phyloP scores from a whole-genome alignment of 2,329 filamentous ascomycete species.

The Trichophyton verrucosum region DNA sequence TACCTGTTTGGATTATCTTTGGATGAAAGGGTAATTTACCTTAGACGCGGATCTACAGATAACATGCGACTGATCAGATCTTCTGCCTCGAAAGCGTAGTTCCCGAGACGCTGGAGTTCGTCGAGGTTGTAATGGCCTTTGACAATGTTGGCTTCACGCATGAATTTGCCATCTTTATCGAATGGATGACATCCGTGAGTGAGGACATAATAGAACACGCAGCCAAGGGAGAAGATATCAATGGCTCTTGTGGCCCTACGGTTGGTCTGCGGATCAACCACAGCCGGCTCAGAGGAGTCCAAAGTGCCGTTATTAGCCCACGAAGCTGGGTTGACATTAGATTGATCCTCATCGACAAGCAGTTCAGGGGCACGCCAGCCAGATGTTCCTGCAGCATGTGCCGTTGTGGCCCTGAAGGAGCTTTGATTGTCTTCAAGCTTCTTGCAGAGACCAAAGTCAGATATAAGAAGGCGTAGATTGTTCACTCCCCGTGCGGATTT shows the following conservation, averaged over 20 bases:
- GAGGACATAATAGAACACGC: constrained; percentile 98
- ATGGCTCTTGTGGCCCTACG: constrained; percentile 88
- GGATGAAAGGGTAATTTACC: constrained; percentile 25
- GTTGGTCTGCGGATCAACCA: constrained; percentile 45
- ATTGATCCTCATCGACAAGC: constrained; percentile 63
- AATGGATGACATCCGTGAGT: constrained; percentile 88
- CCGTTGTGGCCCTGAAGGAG: constrained; percentile 87
- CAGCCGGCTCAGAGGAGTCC: constrained; percentile 38
- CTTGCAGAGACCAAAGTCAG: constrained; percentile 95
- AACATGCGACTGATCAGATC: constrained; percentile 79
- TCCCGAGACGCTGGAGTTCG: constrained; percentile 61
- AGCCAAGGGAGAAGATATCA: constrained; percentile 91
- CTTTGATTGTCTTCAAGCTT: constrained; percentile 90
- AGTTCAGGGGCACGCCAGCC: constrained; percentile 96
- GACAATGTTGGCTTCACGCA: constrained; percentile 94
- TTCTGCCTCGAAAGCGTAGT: constrained; percentile 74
- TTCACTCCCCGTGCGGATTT: constrained; percentile 41
- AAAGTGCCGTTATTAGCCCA: constrained; percentile 26
- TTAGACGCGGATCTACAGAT: constrained; percentile 48
- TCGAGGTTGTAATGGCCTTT: constrained; percentile 67
- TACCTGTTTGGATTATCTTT: not conserved
- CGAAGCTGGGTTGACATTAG: constrained; percentile 22
- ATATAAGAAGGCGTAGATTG: constrained; percentile 76
- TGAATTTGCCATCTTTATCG: constrained; percentile 85
- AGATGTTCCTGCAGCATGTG: constrained; percentile 81